A percentile compares a stretch with the other conserved stretches of the same genome.
These are phyloP conservation scores for Sporisorium iseilematis-ciliati DNA, from an alignment of 1,284 basidiomycete genomes.

Conservation along the genomic window DNA sequence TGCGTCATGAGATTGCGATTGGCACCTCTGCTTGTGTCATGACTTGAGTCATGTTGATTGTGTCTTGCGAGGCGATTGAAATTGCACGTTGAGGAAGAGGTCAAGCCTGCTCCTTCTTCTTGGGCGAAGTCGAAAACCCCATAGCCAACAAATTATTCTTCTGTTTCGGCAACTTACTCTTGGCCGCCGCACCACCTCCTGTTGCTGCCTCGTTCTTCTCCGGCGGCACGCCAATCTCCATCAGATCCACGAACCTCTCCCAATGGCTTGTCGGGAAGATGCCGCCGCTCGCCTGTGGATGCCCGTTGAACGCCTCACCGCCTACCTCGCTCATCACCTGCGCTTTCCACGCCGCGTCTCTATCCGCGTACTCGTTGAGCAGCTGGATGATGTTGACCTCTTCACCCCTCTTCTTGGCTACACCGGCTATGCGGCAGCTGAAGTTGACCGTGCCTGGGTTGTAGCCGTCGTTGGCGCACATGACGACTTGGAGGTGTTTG, in stretches of 20 bases:
- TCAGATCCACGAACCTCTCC: constrained; percentile 44
- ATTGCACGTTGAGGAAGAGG: not conserved
- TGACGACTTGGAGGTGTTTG: constrained; percentile 56
- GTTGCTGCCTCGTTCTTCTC: constrained; percentile 13
- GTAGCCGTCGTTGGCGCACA: constrained; percentile 60
- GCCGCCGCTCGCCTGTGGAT: constrained; percentile 56
- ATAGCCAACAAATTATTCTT: constrained; percentile 44
- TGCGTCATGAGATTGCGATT: not conserved
- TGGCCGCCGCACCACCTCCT: constrained; percentile 1
- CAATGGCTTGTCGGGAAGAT: constrained; percentile 55
- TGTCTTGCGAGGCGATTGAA: not conserved
- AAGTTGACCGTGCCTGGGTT: constrained; percentile 33
- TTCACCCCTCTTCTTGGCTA: constrained; percentile 42
- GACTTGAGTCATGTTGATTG: too few species aligned
- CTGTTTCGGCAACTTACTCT: constrained; percentile 28
- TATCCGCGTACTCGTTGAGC: constrained; percentile 51
- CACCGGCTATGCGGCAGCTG: constrained; percentile 46
- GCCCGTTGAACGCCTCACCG: constrained; percentile 53
- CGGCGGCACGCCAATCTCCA: constrained; percentile 58
- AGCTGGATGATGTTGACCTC: constrained; percentile 55
- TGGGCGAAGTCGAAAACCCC: constrained; percentile 42
- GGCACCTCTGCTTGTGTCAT: not conserved
- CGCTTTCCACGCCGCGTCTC: constrained; percentile 30
- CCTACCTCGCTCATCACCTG: constrained; percentile 19
- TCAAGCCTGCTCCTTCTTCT: constrained; percentile 19